A percentile compares a stretch with the other conserved stretches of the same genome.
Evolutionary conservation across 768 basidiomycete species (phyloP).

Genomic region (Phanerodontia chrysosporium): DNA sequence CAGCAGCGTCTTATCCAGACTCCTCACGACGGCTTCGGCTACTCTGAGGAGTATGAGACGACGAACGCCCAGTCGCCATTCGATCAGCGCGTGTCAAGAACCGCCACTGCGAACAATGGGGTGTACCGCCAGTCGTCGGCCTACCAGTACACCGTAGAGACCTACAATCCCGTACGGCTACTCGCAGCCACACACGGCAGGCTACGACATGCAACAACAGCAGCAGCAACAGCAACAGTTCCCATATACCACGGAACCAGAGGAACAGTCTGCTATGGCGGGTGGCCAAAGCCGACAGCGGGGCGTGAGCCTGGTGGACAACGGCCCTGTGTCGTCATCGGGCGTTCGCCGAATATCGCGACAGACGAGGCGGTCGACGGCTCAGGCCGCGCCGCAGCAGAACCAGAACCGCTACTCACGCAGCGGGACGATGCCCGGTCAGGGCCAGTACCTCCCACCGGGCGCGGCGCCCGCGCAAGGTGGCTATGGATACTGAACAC

Average conservation of each 20-base stretch:
- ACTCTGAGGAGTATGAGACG: slow-evolving; percentile 17
- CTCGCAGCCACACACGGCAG: slow-evolving; percentile 34
- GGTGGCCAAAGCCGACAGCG: slow-evolving; percentile 29
- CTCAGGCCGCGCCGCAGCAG: slow-evolving; percentile 52
- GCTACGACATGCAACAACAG: slow-evolving; percentile 22
- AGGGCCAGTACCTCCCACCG: slow-evolving; percentile 53
- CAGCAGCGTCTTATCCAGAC: slow-evolving; percentile 40
- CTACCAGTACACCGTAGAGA: slow-evolving; percentile 41
- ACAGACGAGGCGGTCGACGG: slow-evolving; percentile 54
- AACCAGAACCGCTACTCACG: slow-evolving; percentile 78
- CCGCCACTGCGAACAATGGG: slow-evolving; percentile 32
- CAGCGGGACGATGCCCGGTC: slow-evolving; percentile 29
- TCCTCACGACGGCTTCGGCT: slow-evolving; percentile 22
- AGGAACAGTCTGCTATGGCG: slow-evolving; percentile 27
- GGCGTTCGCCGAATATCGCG: slow-evolving; percentile 79
- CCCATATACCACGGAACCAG: slow-evolving; percentile 32
- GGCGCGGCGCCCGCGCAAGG: slow-evolving; percentile 56
- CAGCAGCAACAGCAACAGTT: slow-evolving; percentile 8
- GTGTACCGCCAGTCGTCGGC: slow-evolving; percentile 38
- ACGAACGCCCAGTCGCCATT: slow-evolving; percentile 22
- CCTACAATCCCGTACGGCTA: slow-evolving; percentile 56
- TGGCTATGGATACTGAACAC: slow-evolving; percentile 11
- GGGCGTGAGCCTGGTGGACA: slow-evolving; percentile 77
- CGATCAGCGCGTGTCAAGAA: slow-evolving; percentile 38
- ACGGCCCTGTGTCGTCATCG: slow-evolving; percentile 76